phyloP scores from a whole-genome alignment of 129 eudicot genomes.

The Rutidosis leptorrhynchoides region DNA sequence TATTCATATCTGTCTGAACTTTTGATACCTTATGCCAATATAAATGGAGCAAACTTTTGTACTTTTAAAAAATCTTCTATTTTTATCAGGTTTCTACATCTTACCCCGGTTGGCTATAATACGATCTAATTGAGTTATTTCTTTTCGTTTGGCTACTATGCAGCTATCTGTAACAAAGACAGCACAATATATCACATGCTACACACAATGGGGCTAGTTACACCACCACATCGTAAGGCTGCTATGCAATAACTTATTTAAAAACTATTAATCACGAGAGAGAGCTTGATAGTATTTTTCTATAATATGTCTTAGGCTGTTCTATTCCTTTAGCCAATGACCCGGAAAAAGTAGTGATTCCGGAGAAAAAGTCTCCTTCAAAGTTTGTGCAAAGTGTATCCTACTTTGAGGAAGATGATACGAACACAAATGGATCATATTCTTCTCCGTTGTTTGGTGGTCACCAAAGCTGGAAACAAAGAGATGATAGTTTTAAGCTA shows the following conservation, averaged over 20 bases:
- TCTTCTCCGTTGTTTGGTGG: conserved; percentile 86
- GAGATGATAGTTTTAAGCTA: conserved; percentile 82
- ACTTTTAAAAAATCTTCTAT: background rate
- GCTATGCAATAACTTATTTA: background rate
- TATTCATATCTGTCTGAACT: background rate
- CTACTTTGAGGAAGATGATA: conserved; percentile 62
- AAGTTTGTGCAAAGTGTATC: conserved; percentile 59
- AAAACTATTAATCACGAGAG: background rate
- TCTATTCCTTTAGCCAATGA: conserved; percentile 71
- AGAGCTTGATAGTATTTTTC: conserved; percentile 12
- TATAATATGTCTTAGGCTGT: conserved; percentile 53
- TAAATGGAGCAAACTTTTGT: background rate
- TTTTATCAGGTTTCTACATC: background rate
- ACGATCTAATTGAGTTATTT: conserved; percentile 2
- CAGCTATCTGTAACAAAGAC: conserved; percentile 93
- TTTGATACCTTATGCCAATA: background rate
- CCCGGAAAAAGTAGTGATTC: conserved; percentile 68
- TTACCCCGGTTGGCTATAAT: background rate
- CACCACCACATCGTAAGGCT: conserved; percentile 87
- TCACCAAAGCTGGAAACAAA: conserved; percentile 71
- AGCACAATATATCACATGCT: conserved; percentile 69
- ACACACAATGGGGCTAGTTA: conserved; percentile 80
- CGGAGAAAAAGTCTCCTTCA: conserved; percentile 54
- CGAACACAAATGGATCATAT: conserved; percentile 47
- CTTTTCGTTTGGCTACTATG: conserved; percentile 25